A percentile compares a stretch with the other conserved stretches of the same genome.
phyloP scores from a whole-genome alignment of 108 stramenopile species.

The Cyclostephanos tholiformis region DNA sequence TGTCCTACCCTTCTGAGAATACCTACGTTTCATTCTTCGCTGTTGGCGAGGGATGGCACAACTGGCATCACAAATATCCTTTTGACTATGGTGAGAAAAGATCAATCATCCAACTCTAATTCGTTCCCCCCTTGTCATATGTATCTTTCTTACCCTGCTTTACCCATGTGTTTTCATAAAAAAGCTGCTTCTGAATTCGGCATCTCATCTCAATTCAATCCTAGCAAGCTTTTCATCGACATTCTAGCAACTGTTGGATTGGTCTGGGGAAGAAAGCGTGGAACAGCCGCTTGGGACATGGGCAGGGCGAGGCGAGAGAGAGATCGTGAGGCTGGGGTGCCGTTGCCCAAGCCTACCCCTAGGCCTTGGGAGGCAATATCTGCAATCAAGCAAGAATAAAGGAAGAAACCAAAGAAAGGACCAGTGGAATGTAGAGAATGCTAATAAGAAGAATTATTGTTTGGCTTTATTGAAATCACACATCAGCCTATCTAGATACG shows the following conservation, averaged over 20 bases:
- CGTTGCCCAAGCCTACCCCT: constrained; percentile 80
- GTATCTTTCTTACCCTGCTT: background rate
- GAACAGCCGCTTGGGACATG: constrained; percentile 91
- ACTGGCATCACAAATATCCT: constrained; percentile 99
- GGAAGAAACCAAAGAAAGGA: background rate
- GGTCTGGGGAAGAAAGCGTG: constrained; percentile 92
- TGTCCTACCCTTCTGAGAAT: constrained; percentile 96
- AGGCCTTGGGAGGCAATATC: constrained; percentile 84
- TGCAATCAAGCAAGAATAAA: constrained; percentile 33
- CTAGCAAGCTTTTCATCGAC: constrained; percentile 96
- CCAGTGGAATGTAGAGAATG: constrained; percentile 2
- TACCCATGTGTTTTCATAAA: background rate
- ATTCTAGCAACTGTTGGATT: constrained; percentile 80
- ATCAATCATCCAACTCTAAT: background rate
- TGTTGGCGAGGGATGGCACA: constrained; percentile 99
- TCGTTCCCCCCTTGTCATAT: background rate
- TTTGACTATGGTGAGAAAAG: constrained; percentile 84
- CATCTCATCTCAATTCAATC: constrained; percentile 96
- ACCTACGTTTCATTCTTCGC: constrained; percentile 93
- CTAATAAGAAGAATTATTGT: background rate
- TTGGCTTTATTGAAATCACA: background rate
- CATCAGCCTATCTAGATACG: too few relatives aligned
- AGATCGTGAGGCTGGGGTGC: constrained; percentile 65
- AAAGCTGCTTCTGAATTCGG: constrained; percentile 94
- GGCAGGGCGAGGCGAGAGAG: constrained; percentile 85